Conservation (phyloP, 2,329 filamentous ascomycete species). For the Pseudogymnoascus sp. region DNA sequence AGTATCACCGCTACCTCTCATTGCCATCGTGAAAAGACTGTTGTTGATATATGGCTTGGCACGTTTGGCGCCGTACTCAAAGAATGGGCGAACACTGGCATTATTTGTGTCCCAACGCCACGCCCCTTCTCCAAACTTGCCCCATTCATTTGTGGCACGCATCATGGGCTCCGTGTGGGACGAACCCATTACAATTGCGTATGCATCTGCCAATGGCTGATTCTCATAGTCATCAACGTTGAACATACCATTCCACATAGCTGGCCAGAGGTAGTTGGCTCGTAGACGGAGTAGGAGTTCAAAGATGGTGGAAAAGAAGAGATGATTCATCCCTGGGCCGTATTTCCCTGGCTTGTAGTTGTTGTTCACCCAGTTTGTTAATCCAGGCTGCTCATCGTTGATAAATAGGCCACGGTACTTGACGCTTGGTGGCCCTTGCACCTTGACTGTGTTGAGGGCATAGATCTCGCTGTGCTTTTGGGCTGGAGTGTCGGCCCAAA, state of each 20-base stretch:
- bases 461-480: constrained; percentile 38
- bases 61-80: constrained; percentile 56
- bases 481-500: constrained; percentile 46
- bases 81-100: constrained; percentile 58
- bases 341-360: constrained; percentile 35
- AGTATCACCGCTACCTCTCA: constrained; percentile 63
- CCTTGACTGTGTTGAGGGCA: constrained; percentile 36
- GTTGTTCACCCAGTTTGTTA: constrained; percentile 54
- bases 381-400: constrained; percentile 51
- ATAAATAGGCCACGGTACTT: constrained; percentile 53
- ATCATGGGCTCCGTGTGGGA: constrained; percentile 68
- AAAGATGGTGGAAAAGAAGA: constrained; percentile 61
- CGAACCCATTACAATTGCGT: constrained; percentile 63
- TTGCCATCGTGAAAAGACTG: constrained; percentile 57
- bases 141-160: constrained; percentile 50
- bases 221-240: constrained; percentile 61
- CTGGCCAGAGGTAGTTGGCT: constrained; percentile 70
- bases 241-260: constrained; percentile 64
- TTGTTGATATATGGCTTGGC: constrained; percentile 58
- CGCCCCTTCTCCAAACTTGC: constrained; percentile 42
- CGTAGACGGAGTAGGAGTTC: constrained; percentile 61
- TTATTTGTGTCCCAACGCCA: constrained; percentile 68
- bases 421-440: constrained; percentile 43
- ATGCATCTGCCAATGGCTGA: constrained; percentile 63
- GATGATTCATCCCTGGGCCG: constrained; percentile 42